Conservation (phyloP, 2,329 filamentous ascomycete genomes). For the Aspergillus ustus region DNA sequence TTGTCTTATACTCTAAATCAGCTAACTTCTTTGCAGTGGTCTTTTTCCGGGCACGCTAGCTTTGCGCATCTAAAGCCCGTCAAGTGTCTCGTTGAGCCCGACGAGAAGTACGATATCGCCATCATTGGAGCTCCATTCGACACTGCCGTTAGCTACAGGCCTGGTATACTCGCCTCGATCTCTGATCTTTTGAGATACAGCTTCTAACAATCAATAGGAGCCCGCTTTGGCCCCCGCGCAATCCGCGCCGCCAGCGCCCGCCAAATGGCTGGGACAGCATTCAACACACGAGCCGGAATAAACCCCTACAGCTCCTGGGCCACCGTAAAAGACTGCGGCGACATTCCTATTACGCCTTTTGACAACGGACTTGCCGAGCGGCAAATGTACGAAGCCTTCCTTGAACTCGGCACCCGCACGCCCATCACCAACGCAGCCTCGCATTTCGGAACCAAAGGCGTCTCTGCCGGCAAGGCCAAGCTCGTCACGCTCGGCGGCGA, state of each 20-base stretch:
- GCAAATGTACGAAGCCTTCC: conserved; percentile 83
- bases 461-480: conserved; percentile 50
- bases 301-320: conserved; percentile 86
- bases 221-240: conserved; percentile 83
- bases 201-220: conserved; percentile 46
- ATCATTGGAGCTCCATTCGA: conserved; percentile 76
- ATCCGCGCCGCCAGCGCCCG: conserved; percentile 83
- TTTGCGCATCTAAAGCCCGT: conserved; percentile 73
- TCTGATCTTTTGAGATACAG: no score
- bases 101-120: conserved; percentile 70
- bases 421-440: conserved; percentile 38
- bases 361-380: conserved; percentile 80
- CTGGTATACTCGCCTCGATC: conserved; percentile 50
- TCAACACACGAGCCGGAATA: conserved; percentile 79
- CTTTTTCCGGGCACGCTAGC: conserved; percentile 74
- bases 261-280: conserved; percentile 78
- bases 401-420: conserved; percentile 64
- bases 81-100: conserved; percentile 70
- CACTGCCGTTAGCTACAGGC: conserved; percentile 72
- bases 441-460: conserved; percentile 34
- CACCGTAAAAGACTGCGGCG: conserved; percentile 82
- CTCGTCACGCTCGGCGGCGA: conserved; percentile 75
- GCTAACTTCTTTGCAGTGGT: conserved; percentile 52
- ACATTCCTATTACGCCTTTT: conserved; percentile 84
- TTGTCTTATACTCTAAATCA: not conserved